Base-by-base conservation (phyloP, 495 filamentous ascomycete genomes). In the Podospora anserina region DNA sequence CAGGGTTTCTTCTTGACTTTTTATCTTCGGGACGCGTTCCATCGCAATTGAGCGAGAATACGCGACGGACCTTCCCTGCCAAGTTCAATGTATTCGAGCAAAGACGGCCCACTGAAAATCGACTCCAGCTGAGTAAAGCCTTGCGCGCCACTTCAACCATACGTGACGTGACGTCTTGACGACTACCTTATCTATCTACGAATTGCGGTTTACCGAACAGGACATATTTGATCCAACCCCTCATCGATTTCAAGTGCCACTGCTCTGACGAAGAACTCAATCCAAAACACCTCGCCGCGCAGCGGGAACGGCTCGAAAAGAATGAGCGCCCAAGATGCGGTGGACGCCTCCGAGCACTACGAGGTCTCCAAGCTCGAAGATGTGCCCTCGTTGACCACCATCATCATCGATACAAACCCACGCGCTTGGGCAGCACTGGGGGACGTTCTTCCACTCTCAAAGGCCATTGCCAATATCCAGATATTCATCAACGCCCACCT, bases 401-500 rank as follows among this genome's bases (percentile, higher is more conserved):
- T 99, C 75, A 86, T 99, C 78, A 85, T 99, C 82, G 95, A 99
- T 81, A 97, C 95, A 56, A 98, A 98, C 76, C 96, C 95, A 1
- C 91, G 91, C 72, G 93, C 95, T 76, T 99, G 95, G 95, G 88
- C 91, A 4, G 83, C 91, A 61, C 86, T 98, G 67, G 79, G 87
- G 70, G 78, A 88, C 68, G 87, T 86, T 4, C 90, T 99, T n/a
- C 87, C 95, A 34, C 85, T 98, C 69, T 88, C 90, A 64, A 90
- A 90, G 72, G 92, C 91, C 65, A 83, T 99, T 66, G 89, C 96
- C 63, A 95, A 92, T 82, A 86, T 98, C 69, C 90, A 97, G 74
- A 89, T 98, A 82, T 97, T 97, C 81, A 89, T 97, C 78, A 97
- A 99, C 76, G 91, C 93, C 67, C 95, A 99, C 76, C 86, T 99